Base-by-base conservation (phyloP, 768 basidiomycete species). In the Mycena venus region DNA sequence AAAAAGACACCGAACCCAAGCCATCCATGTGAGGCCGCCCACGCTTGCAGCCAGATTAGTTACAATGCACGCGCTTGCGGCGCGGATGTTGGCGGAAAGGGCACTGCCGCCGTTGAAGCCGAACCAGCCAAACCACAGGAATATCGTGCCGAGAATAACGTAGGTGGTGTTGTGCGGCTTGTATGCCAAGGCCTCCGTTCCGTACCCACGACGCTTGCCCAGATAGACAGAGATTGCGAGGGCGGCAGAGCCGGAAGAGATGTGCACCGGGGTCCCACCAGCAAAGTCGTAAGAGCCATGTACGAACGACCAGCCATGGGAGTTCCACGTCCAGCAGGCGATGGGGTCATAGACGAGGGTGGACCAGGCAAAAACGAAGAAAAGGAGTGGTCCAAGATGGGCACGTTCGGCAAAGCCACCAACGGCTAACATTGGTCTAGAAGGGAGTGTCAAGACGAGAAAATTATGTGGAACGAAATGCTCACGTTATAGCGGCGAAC, bases 261-360 rank as follows among this genome's bases (percentile, higher is more conserved):
- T 99, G 81, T 99, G 97, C 74, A 99, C 96, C 25, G 98, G 98
- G 14, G 96, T 97, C 64, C 98, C 98, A 32, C 75, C 75, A 15
- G 75, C 75, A 27, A 76, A 76, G 71, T 76, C 75, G 34, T 76
- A 76, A 71, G 93, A 94, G 19, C 96, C 97, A 63, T 95, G 87
- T 38, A 91, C 80, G 83, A 87, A 92, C 0, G 94, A 93, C 97
- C 90, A 92, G 51, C 91, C 91, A 34, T 94, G 90, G 49, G 90
- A 75, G 79, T 96, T 96, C 98, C 98, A 99, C 3, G 96, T 95
- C 97, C 97, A 98, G 84, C 95, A 96, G 0, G 96, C 98, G 69
- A 99, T 92, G 3, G 96, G 96, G 79, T 97, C 94, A 82, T 99
- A 99, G 9, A 97, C 96, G 66, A 96, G 78, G 3, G 95, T 95